Evolutionary conservation across 2,329 filamentous ascomycete species (phyloP).

Genomic region (Aspergillus tamarii): DNA sequence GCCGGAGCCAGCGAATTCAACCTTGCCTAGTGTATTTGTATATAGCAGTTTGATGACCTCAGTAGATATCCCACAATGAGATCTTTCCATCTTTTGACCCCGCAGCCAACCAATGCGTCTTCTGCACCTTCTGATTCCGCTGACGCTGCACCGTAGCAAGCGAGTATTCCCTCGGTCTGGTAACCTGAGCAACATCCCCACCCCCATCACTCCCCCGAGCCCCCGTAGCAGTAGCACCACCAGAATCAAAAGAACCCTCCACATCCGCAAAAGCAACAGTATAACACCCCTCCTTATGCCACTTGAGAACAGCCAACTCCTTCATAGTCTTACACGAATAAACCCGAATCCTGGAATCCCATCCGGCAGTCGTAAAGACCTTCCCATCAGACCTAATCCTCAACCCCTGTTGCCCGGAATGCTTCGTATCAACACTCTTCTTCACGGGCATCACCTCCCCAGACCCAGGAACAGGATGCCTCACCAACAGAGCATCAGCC

Average conservation of each 20-base stretch:
- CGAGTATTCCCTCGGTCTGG: constrained; percentile 19
- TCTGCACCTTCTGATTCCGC: constrained; percentile 65
- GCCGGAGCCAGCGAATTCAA: constrained; percentile 61
- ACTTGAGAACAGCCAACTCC: constrained; percentile 89
- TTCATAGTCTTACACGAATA: constrained; percentile 81
- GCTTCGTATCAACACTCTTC: constrained; percentile 71
- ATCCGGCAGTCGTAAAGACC: constrained; percentile 87
- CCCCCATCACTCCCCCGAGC: background rate
- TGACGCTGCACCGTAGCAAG: constrained; percentile 63
- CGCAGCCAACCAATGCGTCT: constrained; percentile 84
- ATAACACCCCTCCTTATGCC: constrained; percentile 89
- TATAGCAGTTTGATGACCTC: constrained; percentile 35
- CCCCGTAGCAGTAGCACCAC: background rate
- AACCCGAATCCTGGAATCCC: constrained; percentile 81
- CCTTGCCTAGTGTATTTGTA: constrained; percentile 49
- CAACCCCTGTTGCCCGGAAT: constrained; percentile 86
- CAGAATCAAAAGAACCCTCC: background rate
- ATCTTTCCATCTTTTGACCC: constrained; percentile 95
- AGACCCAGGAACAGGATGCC: constrained; percentile 65
- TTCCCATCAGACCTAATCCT: constrained; percentile 76
- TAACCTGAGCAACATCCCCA: constrained; percentile 10
- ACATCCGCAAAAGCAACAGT: constrained; percentile 70
- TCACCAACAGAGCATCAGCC: constrained; percentile 77
- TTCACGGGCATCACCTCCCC: constrained; percentile 56
- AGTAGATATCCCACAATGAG: constrained; percentile 94